phyloP scores from a whole-genome alignment of 345 rosid species.

The Anastatica hierochuntica region DNA sequence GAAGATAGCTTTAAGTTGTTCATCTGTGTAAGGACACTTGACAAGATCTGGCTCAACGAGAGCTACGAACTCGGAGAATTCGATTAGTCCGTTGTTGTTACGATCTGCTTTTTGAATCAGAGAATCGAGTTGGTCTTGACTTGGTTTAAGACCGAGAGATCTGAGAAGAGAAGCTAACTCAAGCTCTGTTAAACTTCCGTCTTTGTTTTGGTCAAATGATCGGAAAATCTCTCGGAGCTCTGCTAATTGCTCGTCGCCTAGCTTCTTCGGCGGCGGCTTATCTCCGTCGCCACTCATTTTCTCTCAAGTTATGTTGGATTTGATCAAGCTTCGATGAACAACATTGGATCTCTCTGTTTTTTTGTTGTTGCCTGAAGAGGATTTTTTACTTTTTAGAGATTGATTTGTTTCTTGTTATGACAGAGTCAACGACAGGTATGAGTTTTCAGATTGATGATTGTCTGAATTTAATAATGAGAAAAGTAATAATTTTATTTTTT shows the following conservation, averaged over 20 bases:
- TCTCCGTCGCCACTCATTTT: constrained; percentile 40
- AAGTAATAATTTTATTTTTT: no score
- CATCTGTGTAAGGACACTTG: constrained; percentile 67
- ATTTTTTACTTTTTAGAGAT: no score
- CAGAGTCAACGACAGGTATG: no score
- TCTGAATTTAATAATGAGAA: no score
- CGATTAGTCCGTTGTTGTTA: constrained; percentile 76
- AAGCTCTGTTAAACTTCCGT: constrained; percentile 86
- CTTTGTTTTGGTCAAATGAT: constrained; percentile 73
- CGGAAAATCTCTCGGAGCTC: constrained; percentile 82
- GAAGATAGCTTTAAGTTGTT: constrained; percentile 54
- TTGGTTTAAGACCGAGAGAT: constrained; percentile 69
- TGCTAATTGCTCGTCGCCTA: constrained; percentile 65
- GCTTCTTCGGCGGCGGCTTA: constrained; percentile 24
- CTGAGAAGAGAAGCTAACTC: constrained; percentile 81
- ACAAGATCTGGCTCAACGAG: constrained; percentile 76
- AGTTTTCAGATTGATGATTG: no score
- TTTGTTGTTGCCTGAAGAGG: no score
- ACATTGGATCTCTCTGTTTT: no score
- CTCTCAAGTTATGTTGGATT: constrained; percentile 1
- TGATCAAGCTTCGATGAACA: no score
- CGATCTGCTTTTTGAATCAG: constrained; percentile 68
- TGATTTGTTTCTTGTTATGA: not conserved
- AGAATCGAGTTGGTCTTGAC: constrained; percentile 68
- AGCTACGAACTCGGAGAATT: constrained; percentile 79